Evolutionary conservation across 2,329 filamentous ascomycete species (phyloP), one percentile per base, ranked within the genome.

Genomic region (Ophiostoma ulmi): DNA sequence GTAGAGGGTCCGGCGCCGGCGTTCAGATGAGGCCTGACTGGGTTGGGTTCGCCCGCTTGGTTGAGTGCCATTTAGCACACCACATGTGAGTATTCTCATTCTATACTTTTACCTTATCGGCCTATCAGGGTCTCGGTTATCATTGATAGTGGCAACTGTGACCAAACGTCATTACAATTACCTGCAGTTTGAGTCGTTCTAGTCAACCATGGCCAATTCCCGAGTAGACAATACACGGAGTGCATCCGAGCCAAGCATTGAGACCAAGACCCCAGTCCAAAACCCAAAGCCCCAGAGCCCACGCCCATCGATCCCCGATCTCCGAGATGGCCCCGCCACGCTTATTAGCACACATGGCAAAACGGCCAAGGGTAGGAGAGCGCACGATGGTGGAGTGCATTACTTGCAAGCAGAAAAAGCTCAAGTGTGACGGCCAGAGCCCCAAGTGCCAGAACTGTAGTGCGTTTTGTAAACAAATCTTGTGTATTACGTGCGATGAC

Each of bases 361-460:
- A 65, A 36, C 63, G 63, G 63, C 63, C 63, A 17, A 14, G 63
- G 6, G 36, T 65, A 11, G 63, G 63, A 5, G 63, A 65, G 36
- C 63, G 63, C 63, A 65, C 63, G 1, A 65, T 39, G 63, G 36
- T 65, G 1, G 63, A 36, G 1, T 65, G 63, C 36, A 65, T 39
- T 17, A 65, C 63, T 8, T 65, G 63, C 63, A 65, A 65, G 63
- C 63, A 65, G 10, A 65, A 65, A 36, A 65, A 65, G 63, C 63
- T 65, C 63, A 65, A 76, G 73, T 75, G 75, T 44, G 75, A 75
- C 55, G 75, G 72, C 1, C 69, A 75, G 72, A 76, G 64, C 20
- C 75, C 76, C 17, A 75, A 73, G 69, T 78, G 77, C 71, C 75
- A 75, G 39, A 77, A 75, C 55, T 78, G 77, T 71, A 63, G 74